phyloP scores from a whole-genome alignment of 352 stramenopile genomes.

The Globisporangium nagaii region DNA sequence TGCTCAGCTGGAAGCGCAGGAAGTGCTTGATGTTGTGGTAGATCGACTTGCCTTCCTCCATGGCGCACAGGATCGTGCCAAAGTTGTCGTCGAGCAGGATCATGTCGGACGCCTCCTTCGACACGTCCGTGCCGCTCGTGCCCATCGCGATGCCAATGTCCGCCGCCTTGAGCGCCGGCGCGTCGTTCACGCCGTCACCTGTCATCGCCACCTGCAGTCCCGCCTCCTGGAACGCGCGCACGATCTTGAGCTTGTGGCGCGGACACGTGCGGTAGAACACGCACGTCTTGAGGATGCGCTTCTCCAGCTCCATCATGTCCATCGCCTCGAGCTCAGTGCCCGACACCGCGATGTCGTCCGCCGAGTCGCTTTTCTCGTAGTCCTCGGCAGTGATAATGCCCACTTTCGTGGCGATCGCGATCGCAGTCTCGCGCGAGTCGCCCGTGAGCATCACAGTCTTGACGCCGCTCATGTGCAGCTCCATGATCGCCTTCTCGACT shows the following conservation, averaged over 20 bases:
- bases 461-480: constrained; percentile 51
- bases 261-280: constrained; percentile 96
- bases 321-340: constrained; percentile 89
- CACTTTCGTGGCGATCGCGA: constrained; percentile 92
- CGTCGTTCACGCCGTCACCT: constrained; percentile 99
- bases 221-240: constrained; percentile 87
- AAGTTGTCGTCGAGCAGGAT: constrained; percentile 98
- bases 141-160: constrained; percentile 98
- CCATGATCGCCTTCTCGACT: constrained; percentile 57
- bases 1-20: constrained; percentile 94
- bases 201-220: constrained; percentile 94
- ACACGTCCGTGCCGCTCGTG: constrained; percentile 96
- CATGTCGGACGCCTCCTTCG: constrained; percentile 97
- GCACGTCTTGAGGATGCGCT: constrained; percentile 84
- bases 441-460: constrained; percentile 92
- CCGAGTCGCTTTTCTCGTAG: constrained; percentile 27
- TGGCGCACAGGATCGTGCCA: constrained; percentile 92
- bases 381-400: constrained; percentile 85
- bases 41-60: constrained; percentile 94
- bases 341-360: constrained; percentile 65
- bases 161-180: constrained; percentile 94
- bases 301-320: constrained; percentile 70
- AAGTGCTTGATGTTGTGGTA: constrained; percentile 98
- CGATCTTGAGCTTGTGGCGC: constrained; percentile 95
- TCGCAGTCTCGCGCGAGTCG: constrained; percentile 94